These are phyloP conservation scores for Coniosporium apollinis DNA, from an alignment of 495 filamentous ascomycete genomes.

Conservation along the genomic window DNA sequence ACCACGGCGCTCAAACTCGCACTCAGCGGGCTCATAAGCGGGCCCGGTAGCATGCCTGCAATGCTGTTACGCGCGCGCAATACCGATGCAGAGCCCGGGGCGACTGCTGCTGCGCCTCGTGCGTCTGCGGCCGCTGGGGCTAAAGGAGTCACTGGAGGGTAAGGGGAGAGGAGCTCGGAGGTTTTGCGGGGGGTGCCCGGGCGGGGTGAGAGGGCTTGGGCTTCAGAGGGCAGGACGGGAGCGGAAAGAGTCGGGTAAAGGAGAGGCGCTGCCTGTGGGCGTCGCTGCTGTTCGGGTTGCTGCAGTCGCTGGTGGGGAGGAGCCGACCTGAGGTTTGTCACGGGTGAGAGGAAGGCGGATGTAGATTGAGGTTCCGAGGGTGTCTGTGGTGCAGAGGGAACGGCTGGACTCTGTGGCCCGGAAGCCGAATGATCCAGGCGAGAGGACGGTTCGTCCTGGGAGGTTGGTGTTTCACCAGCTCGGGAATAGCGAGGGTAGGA, in stretches of 20 bases:
- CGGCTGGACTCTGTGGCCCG: constrained; percentile 3
- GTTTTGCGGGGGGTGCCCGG: not conserved
- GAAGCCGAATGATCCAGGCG: no score
- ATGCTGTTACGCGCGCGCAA: constrained; percentile 10
- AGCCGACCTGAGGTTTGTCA: constrained; percentile 4
- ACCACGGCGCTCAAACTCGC: constrained; percentile 21
- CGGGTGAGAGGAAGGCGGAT: not conserved
- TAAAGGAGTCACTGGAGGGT: not conserved
- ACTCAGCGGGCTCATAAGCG: constrained; percentile 16
- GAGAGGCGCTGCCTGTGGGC: not conserved
- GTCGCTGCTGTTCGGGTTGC: not conserved
- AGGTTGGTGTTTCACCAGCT: no score
- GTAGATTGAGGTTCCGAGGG: not conserved
- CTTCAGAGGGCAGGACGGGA: constrained; percentile 13
- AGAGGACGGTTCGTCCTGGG: no score
- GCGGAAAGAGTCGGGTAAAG: constrained; percentile 8
- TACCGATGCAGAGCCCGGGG: not conserved
- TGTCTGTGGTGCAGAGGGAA: constrained; percentile 1
- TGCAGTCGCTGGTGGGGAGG: constrained; percentile 1
- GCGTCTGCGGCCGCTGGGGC: constrained; percentile 2
- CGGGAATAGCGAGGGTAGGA: no score
- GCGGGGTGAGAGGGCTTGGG: constrained; percentile 2
- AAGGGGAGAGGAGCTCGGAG: constrained; percentile 4
- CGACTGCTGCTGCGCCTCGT: constrained; percentile 4
- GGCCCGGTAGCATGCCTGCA: constrained; percentile 15